A percentile compares a stretch with the other conserved stretches of the same genome.
Conservation (phyloP, 1,139 yeast species). For the Hyphopichia burtonii region DNA sequence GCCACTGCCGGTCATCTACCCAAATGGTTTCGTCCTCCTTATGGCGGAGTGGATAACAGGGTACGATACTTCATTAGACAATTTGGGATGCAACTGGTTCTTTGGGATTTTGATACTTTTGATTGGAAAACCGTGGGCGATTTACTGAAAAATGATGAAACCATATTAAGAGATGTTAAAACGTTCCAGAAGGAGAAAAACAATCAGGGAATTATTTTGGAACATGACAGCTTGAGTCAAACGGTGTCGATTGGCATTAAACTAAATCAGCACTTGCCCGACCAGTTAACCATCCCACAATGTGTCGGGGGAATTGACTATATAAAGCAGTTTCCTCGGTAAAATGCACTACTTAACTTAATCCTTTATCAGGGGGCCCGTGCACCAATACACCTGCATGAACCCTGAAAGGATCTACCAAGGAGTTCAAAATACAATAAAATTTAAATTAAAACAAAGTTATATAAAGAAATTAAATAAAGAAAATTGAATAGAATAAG, state of each 20-base stretch:
- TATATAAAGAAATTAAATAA: no score
- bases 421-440: no score
- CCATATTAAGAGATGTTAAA: conserved; percentile 54
- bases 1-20: conserved; percentile 91
- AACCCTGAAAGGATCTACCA: no score
- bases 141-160: conserved; percentile 40
- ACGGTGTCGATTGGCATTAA: conserved; percentile 72
- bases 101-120: conserved; percentile 91
- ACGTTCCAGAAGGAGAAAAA: conserved; percentile 45
- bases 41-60: conserved; percentile 89
- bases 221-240: conserved; percentile 71
- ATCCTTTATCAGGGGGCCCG: background rate
- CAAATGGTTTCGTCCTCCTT: conserved; percentile 93
- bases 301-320: conserved; percentile 69
- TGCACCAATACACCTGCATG: no score
- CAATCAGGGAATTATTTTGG: conserved; percentile 66
- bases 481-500: background rate
- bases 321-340: no score
- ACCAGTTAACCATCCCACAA: conserved; percentile 77
- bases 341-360: conserved; percentile 16
- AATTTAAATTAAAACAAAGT: no score
- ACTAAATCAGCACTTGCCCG: conserved; percentile 44
- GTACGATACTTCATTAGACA: conserved; percentile 76
- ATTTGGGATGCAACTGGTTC: conserved; percentile 82
- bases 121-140: conserved; percentile 76